Evolutionary conservation across 2,329 filamentous ascomycete genomes (phyloP).

Genomic region (Colletotrichum navitas): DNA sequence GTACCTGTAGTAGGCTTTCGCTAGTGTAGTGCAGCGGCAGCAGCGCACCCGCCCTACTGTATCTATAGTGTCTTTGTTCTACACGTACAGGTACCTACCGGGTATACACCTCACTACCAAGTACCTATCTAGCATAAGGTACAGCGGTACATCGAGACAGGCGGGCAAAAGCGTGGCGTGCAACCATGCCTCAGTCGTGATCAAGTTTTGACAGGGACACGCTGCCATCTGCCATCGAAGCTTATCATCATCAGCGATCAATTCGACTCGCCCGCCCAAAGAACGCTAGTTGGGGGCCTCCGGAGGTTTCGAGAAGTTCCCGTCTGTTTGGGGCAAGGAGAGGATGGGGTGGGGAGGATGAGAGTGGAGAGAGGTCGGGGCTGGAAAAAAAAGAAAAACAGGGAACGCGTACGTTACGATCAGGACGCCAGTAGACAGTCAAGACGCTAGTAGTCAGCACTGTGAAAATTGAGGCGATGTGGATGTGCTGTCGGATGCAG

Average conservation of each 20-base stretch:
- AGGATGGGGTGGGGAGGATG: no score
- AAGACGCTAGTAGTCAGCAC: neutral
- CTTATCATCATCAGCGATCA: neutral
- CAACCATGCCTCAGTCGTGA: neutral
- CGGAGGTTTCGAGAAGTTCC: slow-evolving; percentile 4
- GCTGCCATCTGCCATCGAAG: neutral
- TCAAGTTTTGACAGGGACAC: neutral
- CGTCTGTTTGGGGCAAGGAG: neutral
- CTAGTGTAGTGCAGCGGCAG: neutral
- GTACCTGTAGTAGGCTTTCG: neutral
- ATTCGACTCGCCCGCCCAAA: neutral
- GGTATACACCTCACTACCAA: no score
- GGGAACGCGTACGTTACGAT: neutral
- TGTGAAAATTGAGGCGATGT: slow-evolving; percentile 16
- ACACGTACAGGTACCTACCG: neutral
- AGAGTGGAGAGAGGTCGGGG: neutral
- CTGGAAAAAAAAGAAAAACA: slow-evolving; percentile 5
- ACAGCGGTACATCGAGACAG: neutral
- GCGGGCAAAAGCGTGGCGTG: neutral
- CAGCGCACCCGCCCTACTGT: neutral
- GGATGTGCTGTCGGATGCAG: slow-evolving; percentile 42
- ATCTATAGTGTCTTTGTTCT: neutral
- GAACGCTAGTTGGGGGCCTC: neutral
- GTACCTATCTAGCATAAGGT: no score
- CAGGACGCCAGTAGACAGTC: neutral